Evolutionary conservation across 148 eudicot genomes (phyloP).

Genomic region (Rhododendron ferrugineum): DNA sequence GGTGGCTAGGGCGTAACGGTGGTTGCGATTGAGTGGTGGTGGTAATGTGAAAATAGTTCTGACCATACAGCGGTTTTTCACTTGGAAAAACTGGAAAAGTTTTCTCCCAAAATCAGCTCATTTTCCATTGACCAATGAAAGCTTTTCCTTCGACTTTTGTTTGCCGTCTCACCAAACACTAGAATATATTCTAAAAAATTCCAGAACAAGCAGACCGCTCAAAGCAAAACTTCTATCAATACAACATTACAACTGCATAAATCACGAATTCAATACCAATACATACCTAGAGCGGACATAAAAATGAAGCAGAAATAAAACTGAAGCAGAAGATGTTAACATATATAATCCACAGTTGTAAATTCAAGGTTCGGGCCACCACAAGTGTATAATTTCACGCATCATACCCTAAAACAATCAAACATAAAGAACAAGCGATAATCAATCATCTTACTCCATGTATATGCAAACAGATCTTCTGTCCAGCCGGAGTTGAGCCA

Average conservation of each 20-base stretch:
- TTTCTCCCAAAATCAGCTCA: background rate
- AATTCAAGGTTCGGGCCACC: background rate
- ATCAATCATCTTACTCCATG: slow-evolving; percentile 52
- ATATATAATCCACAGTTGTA: background rate
- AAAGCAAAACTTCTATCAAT: background rate
- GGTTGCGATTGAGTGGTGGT: background rate
- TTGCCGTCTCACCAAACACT: background rate
- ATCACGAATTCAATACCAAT: background rate
- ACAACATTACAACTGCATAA: background rate
- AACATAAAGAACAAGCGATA: background rate
- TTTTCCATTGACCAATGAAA: background rate
- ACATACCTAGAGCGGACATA: background rate
- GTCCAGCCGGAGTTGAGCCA: slow-evolving; percentile 89
- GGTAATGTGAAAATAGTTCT: background rate
- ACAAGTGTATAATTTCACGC: background rate
- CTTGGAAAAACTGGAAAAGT: background rate
- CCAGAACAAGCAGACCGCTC: background rate
- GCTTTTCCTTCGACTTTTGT: background rate
- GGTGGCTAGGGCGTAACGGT: background rate
- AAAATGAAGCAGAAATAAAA: background rate
- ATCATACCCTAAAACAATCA: background rate
- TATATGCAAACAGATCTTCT: slow-evolving; percentile 82
- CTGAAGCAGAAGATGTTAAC: background rate
- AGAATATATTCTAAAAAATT: background rate
- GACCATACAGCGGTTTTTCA: background rate